Conservation (phyloP, 2,329 filamentous ascomycete genomes). For the Alternaria sp. region DNA sequence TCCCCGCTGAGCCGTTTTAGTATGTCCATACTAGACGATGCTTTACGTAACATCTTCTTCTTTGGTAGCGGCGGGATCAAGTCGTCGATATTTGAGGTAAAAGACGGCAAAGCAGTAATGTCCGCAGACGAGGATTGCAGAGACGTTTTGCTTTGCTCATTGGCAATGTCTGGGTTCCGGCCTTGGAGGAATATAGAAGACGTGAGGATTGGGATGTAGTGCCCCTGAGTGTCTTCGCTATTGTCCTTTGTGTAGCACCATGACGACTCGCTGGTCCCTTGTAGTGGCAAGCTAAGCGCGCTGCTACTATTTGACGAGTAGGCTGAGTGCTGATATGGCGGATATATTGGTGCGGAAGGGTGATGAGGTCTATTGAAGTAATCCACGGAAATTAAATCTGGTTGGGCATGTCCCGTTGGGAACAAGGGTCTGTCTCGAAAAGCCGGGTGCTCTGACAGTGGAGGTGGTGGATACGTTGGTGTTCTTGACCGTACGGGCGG, state of each 20-base stretch:
- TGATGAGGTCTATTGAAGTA: conserved; percentile 22
- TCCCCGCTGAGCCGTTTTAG: conserved; percentile 13
- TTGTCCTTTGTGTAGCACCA: conserved; percentile 28
- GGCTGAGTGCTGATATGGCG: background rate
- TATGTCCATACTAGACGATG: background rate
- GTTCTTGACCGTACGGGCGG: conserved; percentile 27
- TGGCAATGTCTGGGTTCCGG: background rate
- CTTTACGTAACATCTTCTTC: background rate
- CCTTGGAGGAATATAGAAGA: background rate
- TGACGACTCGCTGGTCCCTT: conserved; percentile 24
- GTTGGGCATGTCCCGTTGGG: background rate
- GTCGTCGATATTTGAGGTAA: background rate
- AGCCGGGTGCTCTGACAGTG: conserved; percentile 10
- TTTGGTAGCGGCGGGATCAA: conserved; percentile 11
- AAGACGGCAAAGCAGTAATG: background rate
- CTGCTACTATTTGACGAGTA: conserved; percentile 24
- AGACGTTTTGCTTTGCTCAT: background rate
- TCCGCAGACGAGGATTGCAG: background rate
- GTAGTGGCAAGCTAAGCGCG: conserved; percentile 30
- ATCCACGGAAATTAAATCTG: background rate
- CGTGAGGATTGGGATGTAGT: background rate
- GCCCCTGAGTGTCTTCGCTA: conserved; percentile 2
- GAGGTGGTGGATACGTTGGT: conserved; percentile 11
- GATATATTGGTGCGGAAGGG: background rate
- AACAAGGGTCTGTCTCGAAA: conserved; percentile 2